Conservation (phyloP, 208 protist genomes). For the Wallacemonas sp. region DNA sequence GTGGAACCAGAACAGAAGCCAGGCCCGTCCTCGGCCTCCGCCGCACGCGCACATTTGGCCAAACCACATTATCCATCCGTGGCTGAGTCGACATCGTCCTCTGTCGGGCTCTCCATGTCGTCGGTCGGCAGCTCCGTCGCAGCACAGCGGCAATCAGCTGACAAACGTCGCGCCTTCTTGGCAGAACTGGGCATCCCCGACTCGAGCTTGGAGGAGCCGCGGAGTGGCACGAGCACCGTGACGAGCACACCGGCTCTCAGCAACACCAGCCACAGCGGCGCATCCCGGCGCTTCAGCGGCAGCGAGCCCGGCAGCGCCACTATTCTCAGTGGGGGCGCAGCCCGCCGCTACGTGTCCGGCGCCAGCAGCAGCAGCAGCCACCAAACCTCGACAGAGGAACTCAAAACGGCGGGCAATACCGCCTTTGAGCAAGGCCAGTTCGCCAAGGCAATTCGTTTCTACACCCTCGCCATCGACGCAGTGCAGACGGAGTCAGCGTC, state of each 20-base stretch:
- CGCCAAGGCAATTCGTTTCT: constrained; percentile 70
- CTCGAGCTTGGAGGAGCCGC: constrained; percentile 2
- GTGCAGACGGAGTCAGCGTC: constrained; percentile 9
- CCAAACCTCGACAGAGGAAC: constrained; percentile 53
- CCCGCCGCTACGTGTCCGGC: not conserved
- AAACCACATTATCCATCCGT: not conserved
- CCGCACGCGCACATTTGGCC: too few relatives aligned
- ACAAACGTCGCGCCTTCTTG: constrained; percentile 18
- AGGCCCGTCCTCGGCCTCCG: too few relatives aligned
- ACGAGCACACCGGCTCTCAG: not conserved
- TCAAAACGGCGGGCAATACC: constrained; percentile 90
- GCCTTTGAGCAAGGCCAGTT: constrained; percentile 86
- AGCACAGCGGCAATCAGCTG: not conserved
- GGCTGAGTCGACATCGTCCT: constrained; percentile 5
- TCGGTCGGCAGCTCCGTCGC: not conserved
- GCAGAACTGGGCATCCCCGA: constrained; percentile 21
- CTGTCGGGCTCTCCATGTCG: constrained; percentile 11
- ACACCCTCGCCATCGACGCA: constrained; percentile 81
- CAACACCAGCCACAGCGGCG: not conserved
- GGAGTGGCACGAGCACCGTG: not conserved
- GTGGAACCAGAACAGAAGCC: constrained; percentile 31
- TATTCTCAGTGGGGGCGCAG: too few relatives aligned
- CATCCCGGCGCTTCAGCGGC: not conserved
- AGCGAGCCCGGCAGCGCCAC: not conserved
- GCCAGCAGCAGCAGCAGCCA: not conserved